Evolutionary conservation across 352 stramenopile species (phyloP).

Genomic region (Globisporangium cederbergense): DNA sequence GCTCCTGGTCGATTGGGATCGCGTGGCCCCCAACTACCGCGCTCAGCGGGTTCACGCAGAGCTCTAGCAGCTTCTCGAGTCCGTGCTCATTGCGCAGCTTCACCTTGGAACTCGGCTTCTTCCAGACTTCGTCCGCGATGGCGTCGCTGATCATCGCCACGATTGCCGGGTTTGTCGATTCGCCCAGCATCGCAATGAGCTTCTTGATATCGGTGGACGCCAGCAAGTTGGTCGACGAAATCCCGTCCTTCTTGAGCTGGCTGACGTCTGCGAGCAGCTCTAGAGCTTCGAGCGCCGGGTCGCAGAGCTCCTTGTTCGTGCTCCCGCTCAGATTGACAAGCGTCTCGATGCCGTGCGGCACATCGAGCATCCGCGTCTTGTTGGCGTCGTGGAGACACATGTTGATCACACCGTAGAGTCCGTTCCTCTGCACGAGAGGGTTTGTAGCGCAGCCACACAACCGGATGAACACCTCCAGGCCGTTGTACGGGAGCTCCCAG

Average conservation of each 20-base stretch:
- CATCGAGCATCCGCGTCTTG: constrained; percentile 70
- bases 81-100: constrained; percentile 62
- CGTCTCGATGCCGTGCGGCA: constrained; percentile 73
- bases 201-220: constrained; percentile 56
- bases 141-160: constrained; percentile 71
- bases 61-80: constrained; percentile 54
- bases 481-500: constrained; percentile 24
- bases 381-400: constrained; percentile 82
- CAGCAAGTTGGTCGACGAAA: constrained; percentile 27
- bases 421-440: constrained; percentile 50
- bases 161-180: constrained; percentile 48
- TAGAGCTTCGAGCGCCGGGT: constrained; percentile 69
- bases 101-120: constrained; percentile 49
- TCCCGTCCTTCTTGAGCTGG: constrained; percentile 34
- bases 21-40: constrained; percentile 6
- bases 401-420: constrained; percentile 77
- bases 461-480: constrained; percentile 45
- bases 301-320: constrained; percentile 51
- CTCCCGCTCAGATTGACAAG: constrained; percentile 73
- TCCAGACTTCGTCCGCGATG: constrained; percentile 80
- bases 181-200: constrained; percentile 57
- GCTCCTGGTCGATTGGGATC: constrained; percentile 19
- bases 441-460: constrained; percentile 32
- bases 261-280: constrained; percentile 74
- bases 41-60: constrained; percentile 30